Evolutionary conservation across 768 basidiomycete genomes (phyloP).

Genomic region (Hypsizygus marmoreus): DNA sequence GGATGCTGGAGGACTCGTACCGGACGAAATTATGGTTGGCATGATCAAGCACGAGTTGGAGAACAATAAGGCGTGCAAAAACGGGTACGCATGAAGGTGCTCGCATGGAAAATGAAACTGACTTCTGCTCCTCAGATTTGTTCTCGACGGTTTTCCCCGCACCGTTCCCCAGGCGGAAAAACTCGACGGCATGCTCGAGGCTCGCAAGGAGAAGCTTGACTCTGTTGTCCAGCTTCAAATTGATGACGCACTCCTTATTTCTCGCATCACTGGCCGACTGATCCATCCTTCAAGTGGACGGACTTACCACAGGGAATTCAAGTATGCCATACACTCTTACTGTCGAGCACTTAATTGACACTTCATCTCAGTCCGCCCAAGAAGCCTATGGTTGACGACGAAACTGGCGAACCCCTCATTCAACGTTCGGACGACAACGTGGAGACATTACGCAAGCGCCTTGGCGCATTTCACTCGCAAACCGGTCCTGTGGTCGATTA

Average conservation of each 20-base stretch:
- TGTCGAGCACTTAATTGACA: slow-evolving; percentile 10
- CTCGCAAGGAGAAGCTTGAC: slow-evolving; percentile 85
- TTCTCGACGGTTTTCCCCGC: slow-evolving; percentile 98
- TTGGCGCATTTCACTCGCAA: slow-evolving; percentile 87
- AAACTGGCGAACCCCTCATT: slow-evolving; percentile 93
- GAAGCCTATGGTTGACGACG: slow-evolving; percentile 91
- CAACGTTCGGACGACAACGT: slow-evolving; percentile 99
- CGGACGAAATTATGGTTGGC: slow-evolving; percentile 95
- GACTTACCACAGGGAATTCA: slow-evolving; percentile 94
- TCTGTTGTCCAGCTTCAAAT: slow-evolving; percentile 92
- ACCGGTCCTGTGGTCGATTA: slow-evolving; percentile 96
- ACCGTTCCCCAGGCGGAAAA: slow-evolving; percentile 97
- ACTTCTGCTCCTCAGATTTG: slow-evolving; percentile 66
- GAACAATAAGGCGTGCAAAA: slow-evolving; percentile 90
- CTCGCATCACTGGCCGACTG: slow-evolving; percentile 94
- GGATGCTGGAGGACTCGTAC: slow-evolving; percentile 93
- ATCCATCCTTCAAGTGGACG: slow-evolving; percentile 89
- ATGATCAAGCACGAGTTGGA: slow-evolving; percentile 97
- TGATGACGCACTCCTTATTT: slow-evolving; percentile 93
- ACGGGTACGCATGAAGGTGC: slow-evolving; percentile 82
- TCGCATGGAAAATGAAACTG: slow-evolving; percentile 8
- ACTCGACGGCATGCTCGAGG: slow-evolving; percentile 86
- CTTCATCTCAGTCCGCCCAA: slow-evolving; percentile 80
- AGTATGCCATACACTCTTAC: slow-evolving; percentile 51
- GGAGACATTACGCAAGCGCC: slow-evolving; percentile 88